Percentiles rank a stretch among this genome's conserved stretches.
phyloP scores from a whole-genome alignment of 495 filamentous ascomycete species.

The Aspergillus nanangensis region DNA sequence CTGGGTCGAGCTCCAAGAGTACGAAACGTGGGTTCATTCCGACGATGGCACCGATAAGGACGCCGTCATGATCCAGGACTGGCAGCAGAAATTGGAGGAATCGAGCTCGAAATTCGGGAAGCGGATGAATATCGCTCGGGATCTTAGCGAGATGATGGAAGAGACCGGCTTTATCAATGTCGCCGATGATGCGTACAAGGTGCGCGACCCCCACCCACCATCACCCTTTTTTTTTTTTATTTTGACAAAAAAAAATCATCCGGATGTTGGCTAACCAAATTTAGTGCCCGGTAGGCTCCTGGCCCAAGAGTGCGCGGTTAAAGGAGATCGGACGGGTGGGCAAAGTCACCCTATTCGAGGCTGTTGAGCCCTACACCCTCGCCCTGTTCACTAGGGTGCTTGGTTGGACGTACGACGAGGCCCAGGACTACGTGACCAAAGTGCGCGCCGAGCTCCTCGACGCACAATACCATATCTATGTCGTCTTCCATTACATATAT shows the following conservation, averaged over 20 bases:
- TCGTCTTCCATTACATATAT: conserved; percentile 36
- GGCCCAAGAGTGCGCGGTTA: conserved; percentile 44
- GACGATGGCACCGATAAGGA: conserved; percentile 34
- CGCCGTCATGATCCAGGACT: conserved; percentile 21
- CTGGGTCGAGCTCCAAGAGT: conserved; percentile 54
- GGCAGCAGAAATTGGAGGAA: conserved; percentile 22
- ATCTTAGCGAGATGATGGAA: conserved; percentile 22
- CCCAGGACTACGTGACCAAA: conserved; percentile 28
- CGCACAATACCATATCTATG: conserved; percentile 29
- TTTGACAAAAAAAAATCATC: no score
- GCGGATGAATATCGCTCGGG: conserved; percentile 28
- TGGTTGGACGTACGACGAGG: conserved; percentile 38
- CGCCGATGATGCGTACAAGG: conserved; percentile 37
- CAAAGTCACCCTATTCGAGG: conserved; percentile 31
- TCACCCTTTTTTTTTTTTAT: background rate
- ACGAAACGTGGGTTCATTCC: conserved; percentile 27
- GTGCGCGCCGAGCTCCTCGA: conserved; percentile 31
- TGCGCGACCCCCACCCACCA: no score
- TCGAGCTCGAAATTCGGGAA: conserved; percentile 37
- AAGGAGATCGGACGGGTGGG: conserved; percentile 46
- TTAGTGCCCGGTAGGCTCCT: conserved; percentile 42
- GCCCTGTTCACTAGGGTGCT: conserved; percentile 52
- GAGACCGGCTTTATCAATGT: conserved; percentile 32
- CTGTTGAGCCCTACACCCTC: conserved; percentile 48
- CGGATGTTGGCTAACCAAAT: background rate